Conservation (phyloP, 495 filamentous ascomycete species). For the Penicillium crystallinum region DNA sequence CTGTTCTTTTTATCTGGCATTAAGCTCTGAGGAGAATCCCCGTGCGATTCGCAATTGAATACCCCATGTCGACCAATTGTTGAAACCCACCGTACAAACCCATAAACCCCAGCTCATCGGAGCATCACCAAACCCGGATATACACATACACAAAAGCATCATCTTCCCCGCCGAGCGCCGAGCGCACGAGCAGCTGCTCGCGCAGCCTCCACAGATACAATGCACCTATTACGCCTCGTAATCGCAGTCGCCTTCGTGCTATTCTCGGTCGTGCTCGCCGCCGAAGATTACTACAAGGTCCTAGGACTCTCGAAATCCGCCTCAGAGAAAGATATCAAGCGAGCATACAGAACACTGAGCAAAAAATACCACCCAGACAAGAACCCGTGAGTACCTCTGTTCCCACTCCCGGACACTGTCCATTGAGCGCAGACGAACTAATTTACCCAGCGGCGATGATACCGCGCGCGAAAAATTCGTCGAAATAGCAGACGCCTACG, state of each 20-base stretch:
- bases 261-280: conserved; percentile 40
- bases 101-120: not conserved
- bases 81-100: not conserved
- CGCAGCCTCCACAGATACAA: conserved; percentile 8
- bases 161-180: not conserved
- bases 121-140: not conserved
- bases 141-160: conserved; percentile 1
- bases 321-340: conserved; percentile 87
- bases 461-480: conserved; percentile 88
- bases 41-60: not conserved
- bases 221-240: conserved; percentile 21
- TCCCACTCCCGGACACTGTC: too few species aligned
- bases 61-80: not conserved
- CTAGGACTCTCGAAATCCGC: conserved; percentile 78
- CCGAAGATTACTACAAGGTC: conserved; percentile 92
- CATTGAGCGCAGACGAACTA: too few species aligned
- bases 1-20: not conserved
- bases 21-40: not conserved
- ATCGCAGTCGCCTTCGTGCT: conserved; percentile 20
- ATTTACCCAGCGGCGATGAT: conserved; percentile 66
- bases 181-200: conserved; percentile 4
- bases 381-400: conserved; percentile 86
- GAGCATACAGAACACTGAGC: conserved; percentile 87
- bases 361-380: conserved; percentile 98
- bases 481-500: conserved; percentile 93